Base-by-base conservation (phyloP, 2,329 filamentous ascomycete genomes). In the Biscogniauxia sp. region DNA sequence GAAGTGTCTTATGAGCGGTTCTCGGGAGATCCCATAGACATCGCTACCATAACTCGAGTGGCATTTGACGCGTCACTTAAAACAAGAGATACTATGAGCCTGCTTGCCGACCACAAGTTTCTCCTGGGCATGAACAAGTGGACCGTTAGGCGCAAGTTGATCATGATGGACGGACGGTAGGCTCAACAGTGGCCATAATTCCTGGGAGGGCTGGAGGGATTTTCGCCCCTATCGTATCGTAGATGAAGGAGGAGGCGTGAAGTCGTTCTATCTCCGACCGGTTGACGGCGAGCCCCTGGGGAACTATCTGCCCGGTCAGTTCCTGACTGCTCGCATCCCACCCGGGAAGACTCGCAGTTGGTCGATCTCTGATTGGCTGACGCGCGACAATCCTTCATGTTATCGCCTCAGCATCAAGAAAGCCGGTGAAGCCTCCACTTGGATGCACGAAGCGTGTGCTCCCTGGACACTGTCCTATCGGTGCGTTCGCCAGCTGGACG, bases 381-480 rank as follows among this genome's bases (percentile, higher is more conserved):
- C 58, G 9, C 59, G 58, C 23, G 61, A 64, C 15, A 59, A 56
- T 7, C 68, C 68, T 9, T 41, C 59, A 5, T 66, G 61, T 41
- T 69, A 70, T 50, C 65, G 68, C 15, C 51, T 70, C 28, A 70
- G 65, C 62, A 64, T 70, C 55, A 69, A 61, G 32, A 63, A 45
- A 41, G 56, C 20, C 7, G 62, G 59, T 9, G 23, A 49, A 2
- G 61, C 60, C 11, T 70, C 68, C 7, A 50, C 49, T 5, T 70
- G 68, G 69, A 70, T 70, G 68, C 67, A 70, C 58, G 58, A 65
- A n/a, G n/a, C 15, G 20, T 57, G 8, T 68, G 66, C 55, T 50
- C 11, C 15, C 26, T 55, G 6, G 61, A 58, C 32, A 66, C 63
- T 6, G 23, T 61, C 1, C 61, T 70, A 1, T 37, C 61, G 1